Percentiles rank a stretch among this genome's conserved stretches.
Conservation (phyloP, 768 basidiomycete genomes). For the Kwoniella bestiolae region DNA sequence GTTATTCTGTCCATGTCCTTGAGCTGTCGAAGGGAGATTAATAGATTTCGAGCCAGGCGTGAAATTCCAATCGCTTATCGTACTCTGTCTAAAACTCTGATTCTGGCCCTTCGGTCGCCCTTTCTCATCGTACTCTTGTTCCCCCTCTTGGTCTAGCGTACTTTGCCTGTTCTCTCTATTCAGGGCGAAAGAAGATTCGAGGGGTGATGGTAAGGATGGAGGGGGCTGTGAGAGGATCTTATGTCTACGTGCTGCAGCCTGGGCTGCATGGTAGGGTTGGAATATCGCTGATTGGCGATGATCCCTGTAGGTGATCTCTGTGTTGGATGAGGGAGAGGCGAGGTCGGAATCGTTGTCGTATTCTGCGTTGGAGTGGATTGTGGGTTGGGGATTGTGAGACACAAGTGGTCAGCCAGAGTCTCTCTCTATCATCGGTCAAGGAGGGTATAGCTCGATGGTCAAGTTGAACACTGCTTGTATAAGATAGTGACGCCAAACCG, state of each 20-base stretch:
- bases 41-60: neutral
- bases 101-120: neutral
- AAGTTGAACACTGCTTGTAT: too few species aligned
- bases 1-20: neutral
- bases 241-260: slow-evolving; percentile 10
- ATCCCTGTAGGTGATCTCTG: slow-evolving; percentile 5
- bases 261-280: slow-evolving; percentile 25
- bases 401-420: too few species aligned
- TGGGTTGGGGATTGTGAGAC: too few species aligned
- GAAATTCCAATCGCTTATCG: slow-evolving; percentile 7
- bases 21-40: neutral
- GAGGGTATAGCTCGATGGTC: too few species aligned
- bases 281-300: slow-evolving; percentile 42
- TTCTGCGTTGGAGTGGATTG: slow-evolving; percentile 64
- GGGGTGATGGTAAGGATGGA: slow-evolving; percentile 13
- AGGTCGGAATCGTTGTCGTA: slow-evolving; percentile 89
- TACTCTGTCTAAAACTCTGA: slow-evolving; percentile 12
- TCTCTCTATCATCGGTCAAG: too few species aligned
- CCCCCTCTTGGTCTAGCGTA: neutral
- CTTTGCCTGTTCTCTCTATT: neutral
- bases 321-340: slow-evolving; percentile 60
- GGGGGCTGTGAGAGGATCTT: slow-evolving; percentile 23
- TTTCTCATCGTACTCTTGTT: neutral
- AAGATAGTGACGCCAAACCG: too few species aligned
- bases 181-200: neutral